Evolutionary conservation across 2,329 filamentous ascomycete species (phyloP).

Genomic region (Coniochaeta sp.): DNA sequence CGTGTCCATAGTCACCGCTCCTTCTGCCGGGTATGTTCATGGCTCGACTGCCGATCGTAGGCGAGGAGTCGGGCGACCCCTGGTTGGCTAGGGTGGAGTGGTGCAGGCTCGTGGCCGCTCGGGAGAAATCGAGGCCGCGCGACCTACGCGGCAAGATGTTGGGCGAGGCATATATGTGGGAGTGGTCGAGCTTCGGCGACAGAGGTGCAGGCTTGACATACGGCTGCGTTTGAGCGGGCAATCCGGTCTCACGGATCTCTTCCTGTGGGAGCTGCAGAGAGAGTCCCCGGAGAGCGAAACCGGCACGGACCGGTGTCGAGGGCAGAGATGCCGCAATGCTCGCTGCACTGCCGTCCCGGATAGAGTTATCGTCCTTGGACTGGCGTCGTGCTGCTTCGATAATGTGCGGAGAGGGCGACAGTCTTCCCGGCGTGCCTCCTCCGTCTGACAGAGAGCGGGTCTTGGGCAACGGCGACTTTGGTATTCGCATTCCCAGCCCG

Average conservation of each 20-base stretch:
- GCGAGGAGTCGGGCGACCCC: constrained; percentile 84
- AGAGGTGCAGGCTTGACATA: constrained; percentile 54
- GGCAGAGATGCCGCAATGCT: constrained; percentile 32
- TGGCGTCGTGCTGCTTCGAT: constrained; percentile 44
- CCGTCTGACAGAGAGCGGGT: constrained; percentile 60
- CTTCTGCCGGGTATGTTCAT: constrained; percentile 54
- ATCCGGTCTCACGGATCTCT: constrained; percentile 32
- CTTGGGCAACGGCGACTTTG: constrained; percentile 38
- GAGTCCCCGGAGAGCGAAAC: constrained; percentile 55
- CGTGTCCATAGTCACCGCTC: constrained; percentile 37
- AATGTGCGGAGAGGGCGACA: constrained; percentile 52
- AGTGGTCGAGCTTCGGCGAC: constrained; percentile 79
- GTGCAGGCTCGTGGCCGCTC: constrained; percentile 88
- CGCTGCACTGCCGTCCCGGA: constrained; percentile 32
- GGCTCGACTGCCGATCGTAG: constrained; percentile 63
- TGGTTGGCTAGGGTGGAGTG: constrained; percentile 89
- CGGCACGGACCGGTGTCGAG: constrained; percentile 66
- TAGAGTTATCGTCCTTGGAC: constrained; percentile 60
- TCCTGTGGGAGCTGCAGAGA: constrained; percentile 58
- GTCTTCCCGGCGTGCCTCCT: constrained; percentile 40
- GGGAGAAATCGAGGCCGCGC: constrained; percentile 84
- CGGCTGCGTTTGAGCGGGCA: constrained; percentile 19
- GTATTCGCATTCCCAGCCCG: constrained; percentile 3
- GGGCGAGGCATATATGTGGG: constrained; percentile 78
- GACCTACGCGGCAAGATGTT: constrained; percentile 85